A percentile compares a stretch with the other conserved stretches of the same genome.
These are phyloP conservation scores for Yamadazyma scolyti DNA, from an alignment of 805 yeast species.

Conservation along the genomic window DNA sequence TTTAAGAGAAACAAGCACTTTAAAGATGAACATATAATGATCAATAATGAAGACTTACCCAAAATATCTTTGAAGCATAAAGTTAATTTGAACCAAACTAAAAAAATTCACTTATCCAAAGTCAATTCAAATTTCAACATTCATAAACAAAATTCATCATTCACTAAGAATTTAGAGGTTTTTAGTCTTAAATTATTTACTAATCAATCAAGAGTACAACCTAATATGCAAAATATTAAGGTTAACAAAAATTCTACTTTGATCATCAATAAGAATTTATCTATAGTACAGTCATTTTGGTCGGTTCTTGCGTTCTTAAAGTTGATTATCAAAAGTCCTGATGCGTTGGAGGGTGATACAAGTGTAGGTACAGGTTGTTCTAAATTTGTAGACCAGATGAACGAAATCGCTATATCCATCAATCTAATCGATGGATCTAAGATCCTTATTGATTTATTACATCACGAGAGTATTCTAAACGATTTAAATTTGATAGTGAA, in stretches of 20 bases:
- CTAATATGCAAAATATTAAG: conserved; percentile 5
- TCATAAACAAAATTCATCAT: conserved; percentile 7
- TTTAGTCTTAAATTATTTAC: conserved; percentile 11
- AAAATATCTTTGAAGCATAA: conserved; percentile 10
- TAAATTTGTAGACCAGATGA: too few relatives aligned
- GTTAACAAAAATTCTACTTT: conserved; percentile 11
- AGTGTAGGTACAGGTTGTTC: too few relatives aligned
- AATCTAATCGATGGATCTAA: conserved; percentile 3
- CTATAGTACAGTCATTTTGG: conserved; percentile 39
- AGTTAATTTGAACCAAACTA: conserved; percentile 1
- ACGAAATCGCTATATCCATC: neutral
- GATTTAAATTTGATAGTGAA: conserved; percentile 23
- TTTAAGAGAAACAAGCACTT: conserved; percentile 8
- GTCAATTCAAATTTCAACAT: conserved; percentile 7
- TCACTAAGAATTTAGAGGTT: conserved; percentile 12
- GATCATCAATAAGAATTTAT: conserved; percentile 10
- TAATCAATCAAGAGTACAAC: conserved; percentile 1
- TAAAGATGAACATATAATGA: conserved; percentile 3
- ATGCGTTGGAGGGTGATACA: conserved; percentile 26
- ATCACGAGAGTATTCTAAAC: conserved; percentile 14
- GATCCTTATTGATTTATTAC: too few relatives aligned
- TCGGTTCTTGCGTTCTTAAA: conserved; percentile 38
- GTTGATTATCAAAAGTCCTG: conserved; percentile 23
- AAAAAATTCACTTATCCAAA: conserved; percentile 5
- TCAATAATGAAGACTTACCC: conserved; percentile 3